phyloP scores from a whole-genome alignment of 225 moss, liverwort and hornwort species.

The Marchantia polymorpha region DNA sequence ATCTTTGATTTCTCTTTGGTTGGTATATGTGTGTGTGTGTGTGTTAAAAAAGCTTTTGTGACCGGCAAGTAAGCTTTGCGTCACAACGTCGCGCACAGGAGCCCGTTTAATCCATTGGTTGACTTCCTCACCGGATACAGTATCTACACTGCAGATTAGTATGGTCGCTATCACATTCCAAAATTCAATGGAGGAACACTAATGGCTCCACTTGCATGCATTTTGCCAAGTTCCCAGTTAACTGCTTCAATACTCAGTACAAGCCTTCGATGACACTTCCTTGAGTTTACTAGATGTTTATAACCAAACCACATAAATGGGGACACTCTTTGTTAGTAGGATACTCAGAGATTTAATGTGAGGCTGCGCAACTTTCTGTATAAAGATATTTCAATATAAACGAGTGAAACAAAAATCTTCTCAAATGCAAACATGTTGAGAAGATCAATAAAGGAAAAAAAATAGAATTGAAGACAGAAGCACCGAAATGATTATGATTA shows the following conservation, averaged over 20 bases:
- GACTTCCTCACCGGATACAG: conserved; percentile 17
- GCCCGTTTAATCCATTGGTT: background rate
- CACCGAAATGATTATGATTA: conserved; percentile 18
- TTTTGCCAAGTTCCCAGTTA: conserved; percentile 18
- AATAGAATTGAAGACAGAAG: conserved; percentile 23
- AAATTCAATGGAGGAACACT: conserved; percentile 18
- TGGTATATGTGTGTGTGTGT: no score
- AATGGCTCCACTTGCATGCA: conserved; percentile 11
- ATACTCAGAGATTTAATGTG: no score
- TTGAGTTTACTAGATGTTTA: conserved; percentile 11
- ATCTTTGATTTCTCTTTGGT: no score
- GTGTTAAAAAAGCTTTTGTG: conserved; percentile 5
- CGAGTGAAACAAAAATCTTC: no score
- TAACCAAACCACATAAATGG: conserved; percentile 20
- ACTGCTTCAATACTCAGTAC: conserved; percentile 14
- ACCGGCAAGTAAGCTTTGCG: conserved; percentile 24
- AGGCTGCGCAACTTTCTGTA: no score
- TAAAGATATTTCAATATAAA: no score
- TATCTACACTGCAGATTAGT: conserved; percentile 15
- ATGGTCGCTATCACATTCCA: conserved; percentile 19
- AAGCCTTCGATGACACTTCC: conserved; percentile 8
- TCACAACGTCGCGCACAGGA: conserved; percentile 19
- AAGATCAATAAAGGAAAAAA: conserved; percentile 29
- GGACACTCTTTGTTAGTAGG: no score
- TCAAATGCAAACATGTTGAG: conserved; percentile 14